phyloP scores from a whole-genome alignment of 257 asterid genomes.

The Oldenlandia corymbosa region DNA sequence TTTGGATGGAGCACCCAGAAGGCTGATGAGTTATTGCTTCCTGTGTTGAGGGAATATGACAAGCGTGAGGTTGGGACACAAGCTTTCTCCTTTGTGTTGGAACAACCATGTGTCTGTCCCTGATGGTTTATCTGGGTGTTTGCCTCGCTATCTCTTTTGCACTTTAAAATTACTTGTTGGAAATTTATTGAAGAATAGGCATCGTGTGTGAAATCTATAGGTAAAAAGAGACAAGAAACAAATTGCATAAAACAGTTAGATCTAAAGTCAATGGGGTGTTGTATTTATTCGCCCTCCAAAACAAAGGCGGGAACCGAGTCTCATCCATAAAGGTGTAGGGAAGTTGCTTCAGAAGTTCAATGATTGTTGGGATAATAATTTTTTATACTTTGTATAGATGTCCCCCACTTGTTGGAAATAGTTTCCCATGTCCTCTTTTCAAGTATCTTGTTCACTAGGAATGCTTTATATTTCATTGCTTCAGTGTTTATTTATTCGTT shows the following conservation, averaged over 20 bases:
- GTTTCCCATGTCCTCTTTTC: neutral
- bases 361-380: no score
- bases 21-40: constrained; percentile 78
- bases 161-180: neutral
- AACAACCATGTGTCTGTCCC: neutral
- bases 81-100: neutral
- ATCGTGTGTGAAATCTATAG: no score
- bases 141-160: neutral
- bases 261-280: no score
- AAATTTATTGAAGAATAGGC: neutral
- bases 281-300: no score
- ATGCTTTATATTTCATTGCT: neutral
- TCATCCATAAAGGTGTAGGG: no score
- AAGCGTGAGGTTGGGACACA: constrained; percentile 69
- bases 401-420: neutral
- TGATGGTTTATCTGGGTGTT: neutral
- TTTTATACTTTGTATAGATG: no score
- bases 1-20: constrained; percentile 75
- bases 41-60: constrained; percentile 81
- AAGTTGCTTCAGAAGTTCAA: neutral
- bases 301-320: no score
- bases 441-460: neutral
- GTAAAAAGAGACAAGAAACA: no score
- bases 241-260: no score
- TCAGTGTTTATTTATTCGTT: neutral